Evolutionary conservation across 352 stramenopile genomes (phyloP).

Genomic region (Phytopythium montanum): DNA sequence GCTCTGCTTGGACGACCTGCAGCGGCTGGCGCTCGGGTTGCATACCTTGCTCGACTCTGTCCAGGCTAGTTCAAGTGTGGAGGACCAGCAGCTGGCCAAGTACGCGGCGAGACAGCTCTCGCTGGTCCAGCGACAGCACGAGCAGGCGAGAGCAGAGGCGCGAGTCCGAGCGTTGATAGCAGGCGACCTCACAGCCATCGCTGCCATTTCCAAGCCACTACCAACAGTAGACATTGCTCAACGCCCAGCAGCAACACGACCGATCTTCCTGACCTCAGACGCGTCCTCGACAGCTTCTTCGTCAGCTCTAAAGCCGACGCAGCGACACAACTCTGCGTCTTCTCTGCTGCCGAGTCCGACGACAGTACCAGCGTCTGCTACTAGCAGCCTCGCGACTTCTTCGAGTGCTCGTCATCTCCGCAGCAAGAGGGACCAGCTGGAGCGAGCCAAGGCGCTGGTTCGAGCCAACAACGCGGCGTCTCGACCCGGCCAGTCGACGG

Average conservation of each 20-base stretch:
- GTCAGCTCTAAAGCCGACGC: neutral
- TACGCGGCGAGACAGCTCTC: slow-evolving; percentile 56
- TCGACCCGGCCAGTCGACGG: neutral
- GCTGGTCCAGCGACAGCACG: slow-evolving; percentile 46
- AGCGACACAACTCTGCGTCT: neutral
- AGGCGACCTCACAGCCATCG: neutral
- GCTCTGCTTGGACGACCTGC: slow-evolving; percentile 36
- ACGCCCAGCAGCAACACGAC: slow-evolving; percentile 4
- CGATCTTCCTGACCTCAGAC: slow-evolving; percentile 6
- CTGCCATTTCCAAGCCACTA: neutral
- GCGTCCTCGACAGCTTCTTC: neutral
- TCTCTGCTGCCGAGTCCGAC: neutral
- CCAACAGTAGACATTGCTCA: neutral
- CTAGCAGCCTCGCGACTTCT: neutral
- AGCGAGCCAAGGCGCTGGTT: slow-evolving; percentile 32
- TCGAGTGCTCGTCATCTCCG: slow-evolving; percentile 3
- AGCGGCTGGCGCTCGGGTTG: slow-evolving; percentile 36
- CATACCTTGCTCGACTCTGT: slow-evolving; percentile 36
- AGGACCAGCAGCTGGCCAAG: slow-evolving; percentile 50
- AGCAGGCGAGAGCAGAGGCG: slow-evolving; percentile 45
- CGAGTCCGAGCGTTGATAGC: slow-evolving; percentile 46
- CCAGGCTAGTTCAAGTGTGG: slow-evolving; percentile 14
- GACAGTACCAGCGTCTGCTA: neutral
- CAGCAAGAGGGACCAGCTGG: slow-evolving; percentile 28
- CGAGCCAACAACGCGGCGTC: slow-evolving; percentile 19